phyloP scores from a whole-genome alignment of 2,329 filamentous ascomycete species.

The Emergomyces africanus region DNA sequence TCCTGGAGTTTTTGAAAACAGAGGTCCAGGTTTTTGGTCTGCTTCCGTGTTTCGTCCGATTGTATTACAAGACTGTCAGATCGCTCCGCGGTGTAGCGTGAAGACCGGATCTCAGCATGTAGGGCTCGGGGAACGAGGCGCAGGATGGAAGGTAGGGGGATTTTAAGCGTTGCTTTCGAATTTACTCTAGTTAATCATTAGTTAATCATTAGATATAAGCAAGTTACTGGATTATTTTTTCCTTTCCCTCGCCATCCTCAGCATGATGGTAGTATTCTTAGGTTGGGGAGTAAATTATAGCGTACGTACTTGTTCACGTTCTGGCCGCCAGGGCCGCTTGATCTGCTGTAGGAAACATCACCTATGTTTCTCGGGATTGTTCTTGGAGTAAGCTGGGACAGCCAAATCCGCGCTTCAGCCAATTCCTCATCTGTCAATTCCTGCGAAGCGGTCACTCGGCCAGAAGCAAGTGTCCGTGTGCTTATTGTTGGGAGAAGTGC shows the following conservation, averaged over 20 bases:
- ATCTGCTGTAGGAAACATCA: constrained; percentile 49
- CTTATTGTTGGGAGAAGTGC: not conserved
- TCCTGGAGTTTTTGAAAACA: constrained; percentile 48
- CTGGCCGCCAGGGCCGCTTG: constrained; percentile 53
- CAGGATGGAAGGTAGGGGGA: constrained; percentile 41
- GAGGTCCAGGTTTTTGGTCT: constrained; percentile 44
- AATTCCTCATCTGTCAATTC: constrained; percentile 21
- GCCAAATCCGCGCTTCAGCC: constrained; percentile 42
- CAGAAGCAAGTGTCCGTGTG: constrained; percentile 11
- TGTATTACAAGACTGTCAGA: constrained; percentile 47
- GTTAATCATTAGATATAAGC: not conserved
- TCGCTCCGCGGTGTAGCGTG: constrained; percentile 43
- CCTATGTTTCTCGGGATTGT: constrained; percentile 45
- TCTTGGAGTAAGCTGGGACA: constrained; percentile 39
- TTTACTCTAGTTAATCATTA: constrained; percentile 42
- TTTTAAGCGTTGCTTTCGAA: constrained; percentile 52
- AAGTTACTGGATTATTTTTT: not conserved
- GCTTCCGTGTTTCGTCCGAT: constrained; percentile 50
- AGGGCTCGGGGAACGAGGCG: constrained; percentile 42
- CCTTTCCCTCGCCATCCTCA: too few relatives aligned
- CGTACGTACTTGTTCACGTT: constrained; percentile 55
- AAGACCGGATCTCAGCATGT: constrained; percentile 38
- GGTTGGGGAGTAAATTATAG: constrained; percentile 5
- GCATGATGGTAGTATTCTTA: not conserved
- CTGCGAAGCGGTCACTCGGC: not conserved